Conservation (phyloP, 2,329 filamentous ascomycete genomes). For the Helminthosporium solani region DNA sequence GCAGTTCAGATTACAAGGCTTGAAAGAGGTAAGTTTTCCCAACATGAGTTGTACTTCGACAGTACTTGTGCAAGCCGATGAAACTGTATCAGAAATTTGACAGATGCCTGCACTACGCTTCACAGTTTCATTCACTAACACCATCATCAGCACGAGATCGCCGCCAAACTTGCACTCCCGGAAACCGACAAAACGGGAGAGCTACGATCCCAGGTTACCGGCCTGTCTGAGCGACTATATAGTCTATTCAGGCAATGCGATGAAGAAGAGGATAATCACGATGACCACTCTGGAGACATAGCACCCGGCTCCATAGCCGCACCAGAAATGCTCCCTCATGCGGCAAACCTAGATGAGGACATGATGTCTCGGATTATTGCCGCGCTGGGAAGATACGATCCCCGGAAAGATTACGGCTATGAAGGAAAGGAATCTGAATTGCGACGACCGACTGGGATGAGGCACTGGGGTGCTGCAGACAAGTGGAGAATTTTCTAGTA, state of each 20-base stretch:
- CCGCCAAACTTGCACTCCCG: conserved; percentile 28
- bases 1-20: conserved; percentile 35
- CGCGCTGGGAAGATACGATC: conserved; percentile 21
- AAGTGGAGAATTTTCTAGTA: conserved; percentile 11
- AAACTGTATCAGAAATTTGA: not conserved
- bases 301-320: conserved; percentile 37
- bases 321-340: conserved; percentile 33
- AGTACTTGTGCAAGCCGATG: not conserved
- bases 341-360: conserved; percentile 14
- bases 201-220: conserved; percentile 13
- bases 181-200: conserved; percentile 13
- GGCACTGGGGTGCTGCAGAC: conserved; percentile 28
- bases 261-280: conserved; percentile 18
- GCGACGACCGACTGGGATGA: conserved; percentile 33
- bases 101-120: not conserved
- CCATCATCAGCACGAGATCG: conserved; percentile 34
- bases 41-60: not conserved
- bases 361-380: conserved; percentile 25
- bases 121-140: conserved; percentile 11
- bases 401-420: conserved; percentile 30
- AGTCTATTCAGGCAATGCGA: conserved; percentile 16
- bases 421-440: conserved; percentile 39
- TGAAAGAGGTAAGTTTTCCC: conserved; percentile 28
- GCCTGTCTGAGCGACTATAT: conserved; percentile 24
- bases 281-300: conserved; percentile 38